Evolutionary conservation across 805 yeast species (phyloP), one percentile per base, ranked within the genome.

Genomic region (Kodamaea laetipori): DNA sequence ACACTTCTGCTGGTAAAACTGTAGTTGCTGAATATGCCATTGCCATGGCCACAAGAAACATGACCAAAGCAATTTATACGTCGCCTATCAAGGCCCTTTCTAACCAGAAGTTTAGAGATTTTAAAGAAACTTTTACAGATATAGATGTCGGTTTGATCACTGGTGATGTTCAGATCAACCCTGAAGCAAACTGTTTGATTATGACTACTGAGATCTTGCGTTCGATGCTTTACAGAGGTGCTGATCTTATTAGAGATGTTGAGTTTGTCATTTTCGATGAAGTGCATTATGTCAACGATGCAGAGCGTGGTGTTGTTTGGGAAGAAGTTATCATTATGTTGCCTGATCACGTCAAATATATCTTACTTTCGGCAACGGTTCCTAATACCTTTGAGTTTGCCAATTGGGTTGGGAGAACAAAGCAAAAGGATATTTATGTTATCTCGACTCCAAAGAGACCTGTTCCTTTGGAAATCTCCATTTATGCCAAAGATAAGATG

Each of bases 371-470:
- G 9, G 99, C 99, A 4, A 94, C 99, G 0, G 98, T 94, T 6
- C 99, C 99, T n/a, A 94, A 94, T 61, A 92, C 99, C 0, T 86
- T 78, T 60, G 99, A 94, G 60, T 94, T 94, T 74, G 99, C 99
- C 6, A 87, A 85, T 51, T 94, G 99, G 99, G 92, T 94, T 13
- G 98, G 99, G 4, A 77, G 99, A 63, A 94, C 99, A 0, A 94
- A 94, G 60, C 90, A 88, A 55, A 92, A 90, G 62, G 95, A 94
- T 57, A 92, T 94, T 6, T 92, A 94, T 56, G 99, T 94, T 37
- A 94, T 94, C 15, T 89, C 96, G 0, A 94, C 99, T 0, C 90
- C 96, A 9, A 88, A 94, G 61, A 82, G 99, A 61, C 99, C 99
- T 0, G 95, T 94, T 16, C 99, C 99, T 0, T 67, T 94, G 45